Percentiles rank a stretch among this genome's conserved stretches.
phyloP scores from a whole-genome alignment of 2,329 filamentous ascomycete species.

The Pyrenophora tritici-repentis region DNA sequence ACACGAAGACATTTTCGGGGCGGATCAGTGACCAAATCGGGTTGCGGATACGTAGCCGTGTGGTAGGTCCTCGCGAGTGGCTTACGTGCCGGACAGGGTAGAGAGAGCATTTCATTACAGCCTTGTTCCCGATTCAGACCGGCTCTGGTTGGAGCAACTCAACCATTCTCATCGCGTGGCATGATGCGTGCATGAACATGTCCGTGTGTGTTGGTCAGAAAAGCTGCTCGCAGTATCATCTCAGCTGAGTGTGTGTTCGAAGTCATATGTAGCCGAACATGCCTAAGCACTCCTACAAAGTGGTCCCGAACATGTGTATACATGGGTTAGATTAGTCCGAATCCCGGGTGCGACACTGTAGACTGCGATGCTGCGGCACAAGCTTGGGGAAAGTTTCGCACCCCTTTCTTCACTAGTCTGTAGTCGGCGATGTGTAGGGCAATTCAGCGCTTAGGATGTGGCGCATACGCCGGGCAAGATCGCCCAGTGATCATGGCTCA shows the following conservation, averaged over 20 bases:
- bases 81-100: conserved; percentile 2
- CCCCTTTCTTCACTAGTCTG: conserved; percentile 1
- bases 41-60: neutral
- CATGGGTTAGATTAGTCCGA: neutral
- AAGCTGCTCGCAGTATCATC: neutral
- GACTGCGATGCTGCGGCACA: conserved; percentile 6
- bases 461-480: conserved; percentile 10
- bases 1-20: conserved; percentile 6
- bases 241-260: conserved; percentile 5
- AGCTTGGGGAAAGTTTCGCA: neutral
- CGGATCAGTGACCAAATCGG: conserved; percentile 10
- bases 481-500: conserved; percentile 3
- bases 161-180: neutral
- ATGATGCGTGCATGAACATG: neutral
- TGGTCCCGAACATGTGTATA: neutral
- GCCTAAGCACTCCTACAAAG: neutral
- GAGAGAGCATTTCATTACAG: neutral
- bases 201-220: neutral
- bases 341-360: neutral
- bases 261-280: neutral
- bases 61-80: conserved; percentile 1
- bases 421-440: conserved; percentile 11
- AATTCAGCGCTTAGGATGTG: conserved; percentile 7
- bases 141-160: conserved; percentile 5
- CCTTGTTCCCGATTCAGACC: conserved; percentile 6